These are phyloP conservation scores for Fusarium multiceps DNA, from an alignment of 2,329 filamentous ascomycete species.

Conservation along the genomic window DNA sequence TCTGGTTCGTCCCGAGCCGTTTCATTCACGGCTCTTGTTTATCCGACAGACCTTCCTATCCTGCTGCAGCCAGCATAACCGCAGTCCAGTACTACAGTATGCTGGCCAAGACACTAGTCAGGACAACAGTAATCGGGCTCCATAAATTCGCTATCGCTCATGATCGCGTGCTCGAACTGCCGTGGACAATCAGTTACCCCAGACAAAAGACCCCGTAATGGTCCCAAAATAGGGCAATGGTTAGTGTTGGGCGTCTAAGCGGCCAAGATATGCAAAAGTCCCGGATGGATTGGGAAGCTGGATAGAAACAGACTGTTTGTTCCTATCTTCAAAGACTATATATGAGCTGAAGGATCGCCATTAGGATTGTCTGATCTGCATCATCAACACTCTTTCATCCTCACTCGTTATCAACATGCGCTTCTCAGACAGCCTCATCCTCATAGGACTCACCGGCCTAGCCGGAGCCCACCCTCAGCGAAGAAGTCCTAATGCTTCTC, in stretches of 20 bases:
- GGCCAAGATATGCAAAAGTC: constrained; percentile 29
- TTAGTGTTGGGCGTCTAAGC: background rate
- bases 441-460: constrained; percentile 51
- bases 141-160: background rate
- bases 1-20: constrained; percentile 29
- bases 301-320: background rate
- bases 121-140: background rate
- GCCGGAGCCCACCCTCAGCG: constrained; percentile 50
- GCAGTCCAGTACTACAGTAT: background rate
- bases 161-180: background rate
- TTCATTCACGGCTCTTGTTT: constrained; percentile 4
- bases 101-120: background rate
- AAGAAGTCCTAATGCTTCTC: constrained; percentile 40
- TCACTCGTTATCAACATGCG: constrained; percentile 44
- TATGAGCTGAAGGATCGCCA: background rate
- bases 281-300: constrained; percentile 21
- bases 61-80: background rate
- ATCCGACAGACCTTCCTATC: constrained; percentile 29
- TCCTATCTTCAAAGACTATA: background rate
- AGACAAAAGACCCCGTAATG: constrained; percentile 22
- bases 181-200: background rate
- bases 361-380: background rate
- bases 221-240: constrained; percentile 6
- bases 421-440: constrained; percentile 42
- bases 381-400: background rate